A percentile compares a stretch with the other conserved stretches of the same genome.
These are phyloP conservation scores for Flaveria ramosissima DNA, from an alignment of 129 eudicot species.

Conservation along the genomic window DNA sequence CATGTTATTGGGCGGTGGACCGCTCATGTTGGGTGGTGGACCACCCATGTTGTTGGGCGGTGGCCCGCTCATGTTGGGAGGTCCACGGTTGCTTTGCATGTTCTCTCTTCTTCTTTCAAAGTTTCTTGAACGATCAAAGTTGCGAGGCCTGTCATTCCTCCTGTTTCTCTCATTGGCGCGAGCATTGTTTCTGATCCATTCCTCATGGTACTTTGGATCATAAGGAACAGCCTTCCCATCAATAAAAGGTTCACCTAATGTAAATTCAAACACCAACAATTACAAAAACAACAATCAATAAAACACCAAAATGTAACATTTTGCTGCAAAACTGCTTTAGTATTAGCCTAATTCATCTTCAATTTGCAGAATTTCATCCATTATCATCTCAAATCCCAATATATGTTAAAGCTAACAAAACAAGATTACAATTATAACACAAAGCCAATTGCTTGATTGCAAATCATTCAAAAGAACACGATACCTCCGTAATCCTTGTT, in stretches of 20 bases:
- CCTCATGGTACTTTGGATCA: constrained; percentile 95
- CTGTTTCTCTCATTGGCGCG: constrained; percentile 85
- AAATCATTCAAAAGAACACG: neutral
- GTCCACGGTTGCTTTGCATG: constrained; percentile 46
- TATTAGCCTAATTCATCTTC: neutral
- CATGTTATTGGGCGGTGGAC: constrained; percentile 6
- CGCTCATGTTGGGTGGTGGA: constrained; percentile 35
- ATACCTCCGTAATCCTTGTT: constrained; percentile 97
- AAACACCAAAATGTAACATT: neutral
- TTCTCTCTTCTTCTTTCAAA: constrained; percentile 71
- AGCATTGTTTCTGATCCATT: constrained; percentile 88
- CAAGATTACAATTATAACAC: neutral
- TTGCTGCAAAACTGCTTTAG: neutral
- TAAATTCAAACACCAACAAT: neutral
- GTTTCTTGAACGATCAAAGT: constrained; percentile 75
- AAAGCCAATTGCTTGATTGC: neutral
- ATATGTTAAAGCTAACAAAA: neutral
- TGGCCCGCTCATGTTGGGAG: constrained; percentile 34
- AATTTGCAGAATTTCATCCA: neutral
- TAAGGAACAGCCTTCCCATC: constrained; percentile 92
- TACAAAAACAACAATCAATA: neutral
- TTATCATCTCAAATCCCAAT: neutral
- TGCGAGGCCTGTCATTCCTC: constrained; percentile 88
- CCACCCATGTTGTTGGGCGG: constrained; percentile 38
- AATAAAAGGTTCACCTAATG: constrained; percentile 85